Conservation (phyloP, 306 rosid genomes). For the Heteromeles arbutifolia region DNA sequence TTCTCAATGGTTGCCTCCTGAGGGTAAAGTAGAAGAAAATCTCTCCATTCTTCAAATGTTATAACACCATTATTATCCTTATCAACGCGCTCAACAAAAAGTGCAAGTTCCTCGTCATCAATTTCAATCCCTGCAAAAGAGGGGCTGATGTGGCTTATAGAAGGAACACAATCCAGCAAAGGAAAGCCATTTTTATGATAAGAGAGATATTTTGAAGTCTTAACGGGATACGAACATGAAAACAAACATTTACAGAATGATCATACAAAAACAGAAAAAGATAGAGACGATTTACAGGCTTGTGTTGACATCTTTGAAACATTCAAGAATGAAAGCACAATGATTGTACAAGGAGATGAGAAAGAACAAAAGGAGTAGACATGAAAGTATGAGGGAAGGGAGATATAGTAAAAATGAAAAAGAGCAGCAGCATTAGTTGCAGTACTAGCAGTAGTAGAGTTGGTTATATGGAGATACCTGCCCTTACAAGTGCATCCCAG, state of each 20-base stretch:
- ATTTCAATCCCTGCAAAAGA: slow-evolving; percentile 71
- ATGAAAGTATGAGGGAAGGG: neutral
- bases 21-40: slow-evolving; percentile 79
- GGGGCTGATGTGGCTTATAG: slow-evolving; percentile 47
- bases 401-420: neutral
- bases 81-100: slow-evolving; percentile 80
- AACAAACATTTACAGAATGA: neutral
- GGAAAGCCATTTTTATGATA: neutral
- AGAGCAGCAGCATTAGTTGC: neutral
- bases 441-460: neutral
- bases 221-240: neutral
- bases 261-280: neutral
- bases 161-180: slow-evolving; percentile 26
- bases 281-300: neutral
- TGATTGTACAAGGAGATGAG: neutral
- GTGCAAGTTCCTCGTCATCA: slow-evolving; percentile 83
- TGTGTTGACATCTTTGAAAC: neutral
- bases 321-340: neutral
- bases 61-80: slow-evolving; percentile 84
- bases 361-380: neutral
- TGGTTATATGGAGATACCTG: slow-evolving; percentile 34
- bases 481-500: slow-evolving; percentile 70
- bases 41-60: slow-evolving; percentile 92
- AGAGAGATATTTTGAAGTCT: neutral
- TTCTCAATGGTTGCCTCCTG: slow-evolving; percentile 88